Evolutionary conservation across 2,329 filamentous ascomycete genomes (phyloP).

Genomic region (Fusarium temperatum): DNA sequence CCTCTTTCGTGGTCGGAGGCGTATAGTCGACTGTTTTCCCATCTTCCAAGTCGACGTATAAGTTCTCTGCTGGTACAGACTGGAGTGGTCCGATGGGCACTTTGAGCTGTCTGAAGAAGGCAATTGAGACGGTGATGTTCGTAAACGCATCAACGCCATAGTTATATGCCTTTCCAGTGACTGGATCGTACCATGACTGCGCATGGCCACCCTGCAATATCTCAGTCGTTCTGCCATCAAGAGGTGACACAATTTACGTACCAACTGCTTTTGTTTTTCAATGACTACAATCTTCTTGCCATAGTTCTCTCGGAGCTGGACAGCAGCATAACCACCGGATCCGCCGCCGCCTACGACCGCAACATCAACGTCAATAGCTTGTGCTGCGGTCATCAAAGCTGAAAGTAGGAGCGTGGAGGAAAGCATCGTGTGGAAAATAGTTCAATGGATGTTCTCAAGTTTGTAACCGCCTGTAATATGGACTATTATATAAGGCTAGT

Average conservation of each 20-base stretch:
- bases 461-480: fast-evolving
- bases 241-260: fast-evolving
- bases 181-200: background rate
- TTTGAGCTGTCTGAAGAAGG: background rate
- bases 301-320: background rate
- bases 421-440: background rate
- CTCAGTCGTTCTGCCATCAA: fast-evolving
- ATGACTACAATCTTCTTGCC: background rate
- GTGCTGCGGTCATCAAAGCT: fast-evolving
- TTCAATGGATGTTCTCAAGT: no score
- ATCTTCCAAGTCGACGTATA: background rate
- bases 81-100: background rate
- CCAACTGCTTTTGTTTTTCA: background rate
- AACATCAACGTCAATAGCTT: background rate
- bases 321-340: background rate
- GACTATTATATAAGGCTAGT: fast-evolving
- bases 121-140: background rate
- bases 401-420: fast-evolving
- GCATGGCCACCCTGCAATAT: background rate
- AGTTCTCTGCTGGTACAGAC: background rate
- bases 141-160: background rate
- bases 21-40: background rate
- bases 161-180: background rate
- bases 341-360: background rate
- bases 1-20: background rate